A percentile compares a stretch with the other conserved stretches of the same genome.
phyloP scores from a whole-genome alignment of 192 early-diverging fungal genomes.

The Umbelopsis isabellina region DNA sequence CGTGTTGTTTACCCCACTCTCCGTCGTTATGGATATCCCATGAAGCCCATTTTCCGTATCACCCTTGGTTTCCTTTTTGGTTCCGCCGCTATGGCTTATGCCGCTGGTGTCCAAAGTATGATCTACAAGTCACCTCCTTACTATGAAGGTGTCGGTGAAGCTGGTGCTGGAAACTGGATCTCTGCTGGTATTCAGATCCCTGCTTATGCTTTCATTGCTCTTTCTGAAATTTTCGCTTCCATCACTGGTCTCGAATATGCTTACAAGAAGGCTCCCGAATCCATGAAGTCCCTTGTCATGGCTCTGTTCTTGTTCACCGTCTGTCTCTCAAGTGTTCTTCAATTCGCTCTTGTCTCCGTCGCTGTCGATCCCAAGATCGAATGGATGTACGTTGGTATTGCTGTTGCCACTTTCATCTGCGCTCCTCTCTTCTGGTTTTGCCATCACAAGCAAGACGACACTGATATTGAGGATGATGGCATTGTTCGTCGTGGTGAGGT shows the following conservation, averaged over 20 bases:
- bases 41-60: conserved; percentile 69
- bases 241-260: conserved; percentile 72
- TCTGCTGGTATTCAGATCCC: conserved; percentile 61
- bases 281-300: conserved; percentile 74
- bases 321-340: conserved; percentile 57
- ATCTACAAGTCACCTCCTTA: conserved; percentile 50
- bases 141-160: too few relatives aligned
- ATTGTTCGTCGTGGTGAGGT: conserved; percentile 31
- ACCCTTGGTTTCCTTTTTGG: conserved; percentile 67
- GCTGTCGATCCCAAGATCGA: conserved; percentile 59
- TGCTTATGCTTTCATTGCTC: conserved; percentile 61
- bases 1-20: conserved; percentile 60
- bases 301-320: conserved; percentile 67
- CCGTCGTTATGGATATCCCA: conserved; percentile 48
- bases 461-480: conserved; percentile 43
- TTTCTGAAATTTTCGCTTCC: conserved; percentile 73
- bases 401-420: conserved; percentile 26
- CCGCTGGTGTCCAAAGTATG: conserved; percentile 61
- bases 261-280: conserved; percentile 63
- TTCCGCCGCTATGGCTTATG: conserved; percentile 59
- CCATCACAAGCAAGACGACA: conserved; percentile 57
- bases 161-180: conserved; percentile 52
- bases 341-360: conserved; percentile 60
- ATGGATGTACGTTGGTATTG: conserved; percentile 66
- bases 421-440: conserved; percentile 51